A percentile compares a stretch with the other conserved stretches of the same genome.
Conservation (phyloP, 305 asterid species). For the Solanum chacoense region DNA sequence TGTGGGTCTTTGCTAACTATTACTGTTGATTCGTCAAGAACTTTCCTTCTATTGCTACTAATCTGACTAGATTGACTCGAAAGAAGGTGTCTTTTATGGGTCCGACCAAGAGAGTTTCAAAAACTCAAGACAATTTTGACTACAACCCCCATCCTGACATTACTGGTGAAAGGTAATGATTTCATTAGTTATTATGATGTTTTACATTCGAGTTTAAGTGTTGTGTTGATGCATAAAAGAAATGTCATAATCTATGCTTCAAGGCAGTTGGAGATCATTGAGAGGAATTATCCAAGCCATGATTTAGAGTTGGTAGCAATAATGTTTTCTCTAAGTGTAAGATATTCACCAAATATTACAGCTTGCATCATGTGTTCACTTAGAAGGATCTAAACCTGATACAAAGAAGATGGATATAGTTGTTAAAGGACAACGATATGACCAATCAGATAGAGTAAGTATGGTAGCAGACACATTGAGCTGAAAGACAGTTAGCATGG, state of each 20-base stretch:
- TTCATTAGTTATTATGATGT: too few relatives aligned
- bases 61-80: not conserved
- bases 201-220: not conserved
- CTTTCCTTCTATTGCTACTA: too few relatives aligned
- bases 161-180: too few relatives aligned
- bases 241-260: not conserved
- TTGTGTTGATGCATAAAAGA: not conserved
- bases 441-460: not conserved
- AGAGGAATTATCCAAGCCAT: not conserved
- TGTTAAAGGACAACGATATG: not conserved
- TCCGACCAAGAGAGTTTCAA: too few relatives aligned
- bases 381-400: not conserved
- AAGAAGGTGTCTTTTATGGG: not conserved
- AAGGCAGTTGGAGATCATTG: not conserved
- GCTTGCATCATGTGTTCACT: not conserved
- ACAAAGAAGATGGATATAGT: not conserved
- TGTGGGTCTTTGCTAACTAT: not conserved
- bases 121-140: too few relatives aligned
- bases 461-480: too few relatives aligned
- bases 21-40: not conserved
- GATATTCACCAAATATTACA: not conserved
- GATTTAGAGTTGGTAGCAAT: not conserved
- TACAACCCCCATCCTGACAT: not conserved
- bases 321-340: not conserved
- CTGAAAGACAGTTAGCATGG: too few relatives aligned